phyloP scores from a whole-genome alignment of 352 stramenopile species.

The Globisporangium abappressorium region DNA sequence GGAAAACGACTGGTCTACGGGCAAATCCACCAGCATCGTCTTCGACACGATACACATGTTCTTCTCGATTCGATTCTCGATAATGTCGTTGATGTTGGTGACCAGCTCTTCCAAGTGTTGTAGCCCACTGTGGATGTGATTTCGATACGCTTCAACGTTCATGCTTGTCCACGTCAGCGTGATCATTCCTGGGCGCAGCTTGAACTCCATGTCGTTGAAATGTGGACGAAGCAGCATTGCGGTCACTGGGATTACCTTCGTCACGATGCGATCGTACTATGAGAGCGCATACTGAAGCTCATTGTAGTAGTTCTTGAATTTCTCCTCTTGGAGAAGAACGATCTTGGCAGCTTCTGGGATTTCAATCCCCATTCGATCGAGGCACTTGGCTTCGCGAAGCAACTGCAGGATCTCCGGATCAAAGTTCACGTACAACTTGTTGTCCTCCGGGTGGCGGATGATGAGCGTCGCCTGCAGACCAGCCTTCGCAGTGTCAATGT shows the following conservation, averaged over 20 bases:
- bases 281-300: conserved; percentile 96
- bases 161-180: conserved; percentile 99
- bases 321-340: conserved; percentile 96
- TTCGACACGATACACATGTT: conserved; percentile 98
- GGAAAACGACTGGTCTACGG: conserved; percentile 95
- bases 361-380: conserved; percentile 98
- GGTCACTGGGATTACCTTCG: conserved; percentile 97
- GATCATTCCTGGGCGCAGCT: conserved; percentile 97
- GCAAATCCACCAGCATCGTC: conserved; percentile 96
- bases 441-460: conserved; percentile 97
- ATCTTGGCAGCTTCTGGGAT: conserved; percentile 98
- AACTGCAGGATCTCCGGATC: conserved; percentile 98
- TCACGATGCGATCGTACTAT: conserved; percentile 97
- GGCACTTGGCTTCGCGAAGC: conserved; percentile 96
- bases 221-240: conserved; percentile 94
- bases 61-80: conserved; percentile 99
- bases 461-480: conserved; percentile 98
- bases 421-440: conserved; percentile 99
- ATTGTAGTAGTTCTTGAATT: conserved; percentile 99
- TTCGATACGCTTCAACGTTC: conserved; percentile 99
- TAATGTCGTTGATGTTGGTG: conserved; percentile 99
- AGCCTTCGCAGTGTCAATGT: conserved; percentile 97
- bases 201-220: conserved; percentile 99
- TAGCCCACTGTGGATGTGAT: conserved; percentile 90
- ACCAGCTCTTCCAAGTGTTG: conserved; percentile 97